Evolutionary conservation across 2,329 filamentous ascomycete species (phyloP).

Genomic region (Ascochyta viciae-villosae): DNA sequence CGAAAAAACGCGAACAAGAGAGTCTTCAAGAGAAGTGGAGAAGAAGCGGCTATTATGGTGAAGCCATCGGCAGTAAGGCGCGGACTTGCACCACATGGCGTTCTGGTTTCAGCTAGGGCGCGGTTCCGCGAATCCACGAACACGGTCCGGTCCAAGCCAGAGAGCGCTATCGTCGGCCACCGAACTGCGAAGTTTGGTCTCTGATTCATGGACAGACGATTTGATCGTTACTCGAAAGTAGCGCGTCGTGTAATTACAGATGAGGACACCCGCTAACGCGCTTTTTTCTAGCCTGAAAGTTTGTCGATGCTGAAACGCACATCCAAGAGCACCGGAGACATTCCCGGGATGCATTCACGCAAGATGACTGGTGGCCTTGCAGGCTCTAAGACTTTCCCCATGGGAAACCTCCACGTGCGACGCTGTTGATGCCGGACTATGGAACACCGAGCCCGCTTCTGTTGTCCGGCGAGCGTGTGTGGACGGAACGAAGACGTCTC

Average conservation of each 20-base stretch:
- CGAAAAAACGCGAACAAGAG: not conserved
- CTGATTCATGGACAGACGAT: constrained; percentile 13
- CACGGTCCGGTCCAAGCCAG: constrained; percentile 1
- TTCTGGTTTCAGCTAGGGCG: not conserved
- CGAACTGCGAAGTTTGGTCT: constrained; percentile 5
- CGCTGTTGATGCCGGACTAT: not conserved
- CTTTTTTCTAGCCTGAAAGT: constrained; percentile 3
- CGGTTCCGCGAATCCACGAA: not conserved
- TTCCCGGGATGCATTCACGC: not conserved
- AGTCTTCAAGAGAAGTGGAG: not conserved
- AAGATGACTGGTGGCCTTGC: not conserved
- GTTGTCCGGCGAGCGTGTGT: not conserved
- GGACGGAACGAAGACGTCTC: not conserved
- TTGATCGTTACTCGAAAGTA: constrained; percentile 12
- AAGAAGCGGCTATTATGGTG: not conserved
- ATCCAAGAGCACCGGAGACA: not conserved
- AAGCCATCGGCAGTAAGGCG: not conserved
- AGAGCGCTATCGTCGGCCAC: not conserved
- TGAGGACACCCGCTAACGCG: not conserved
- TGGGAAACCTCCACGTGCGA: not conserved
- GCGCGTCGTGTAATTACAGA: not conserved
- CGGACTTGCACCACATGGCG: constrained; percentile 3
- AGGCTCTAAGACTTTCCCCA: not conserved
- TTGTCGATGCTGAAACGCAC: constrained; percentile 7
- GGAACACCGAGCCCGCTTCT: not conserved